Evolutionary conservation across 169 alveolate genomes (phyloP), one percentile per base, ranked within the genome.

Genomic region (Eimeria tenella): DNA sequence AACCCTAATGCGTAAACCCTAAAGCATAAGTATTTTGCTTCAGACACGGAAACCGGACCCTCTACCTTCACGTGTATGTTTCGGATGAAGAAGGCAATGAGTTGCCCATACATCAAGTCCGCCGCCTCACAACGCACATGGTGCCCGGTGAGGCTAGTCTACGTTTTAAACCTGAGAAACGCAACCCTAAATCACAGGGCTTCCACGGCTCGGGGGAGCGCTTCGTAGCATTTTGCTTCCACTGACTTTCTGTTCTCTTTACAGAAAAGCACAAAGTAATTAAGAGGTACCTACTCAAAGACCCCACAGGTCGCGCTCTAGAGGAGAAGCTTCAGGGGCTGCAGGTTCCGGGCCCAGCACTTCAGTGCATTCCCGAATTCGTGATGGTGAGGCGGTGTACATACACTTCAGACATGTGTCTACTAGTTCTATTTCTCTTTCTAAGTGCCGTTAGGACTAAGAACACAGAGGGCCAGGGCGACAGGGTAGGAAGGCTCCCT

Each of bases 1-100:
- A 31, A 31, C 42, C 42, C 42, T 31, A 31, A 31, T 31, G 42
- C 42, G 4, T 31, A 31, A 31, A 31, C 42, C 4, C 42, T 31
- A 31, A 31, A 31, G 42, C 42, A 1, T 10, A 13, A 58, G 19
- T 58, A 3, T 17, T 10, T 17, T 23, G 31, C 79, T 19, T 19
- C 79, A 68, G 79, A 23, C 52, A 68, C 10, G 79, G 79, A 23
- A 68, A 68, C 31, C 79, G 21, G 21, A 68, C 79, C 50, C 79
- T 68, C 13, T 68, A 68, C 21, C 79, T 68, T 5, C 79, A 68
- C 79, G 79, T 68, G 10, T 68, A 19, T 68, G 79, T 68, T 21
- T 68, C 79, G 25, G 79, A 68, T 68, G 79, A 68, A 68, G 79
- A 17, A 31, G 79, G 79, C 79, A 68, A 68, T 15, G 79, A 68